Percentiles rank a stretch among this genome's conserved stretches.
phyloP scores from a whole-genome alignment of 2,329 filamentous ascomycete species.

The Trichoderma oligosporum region DNA sequence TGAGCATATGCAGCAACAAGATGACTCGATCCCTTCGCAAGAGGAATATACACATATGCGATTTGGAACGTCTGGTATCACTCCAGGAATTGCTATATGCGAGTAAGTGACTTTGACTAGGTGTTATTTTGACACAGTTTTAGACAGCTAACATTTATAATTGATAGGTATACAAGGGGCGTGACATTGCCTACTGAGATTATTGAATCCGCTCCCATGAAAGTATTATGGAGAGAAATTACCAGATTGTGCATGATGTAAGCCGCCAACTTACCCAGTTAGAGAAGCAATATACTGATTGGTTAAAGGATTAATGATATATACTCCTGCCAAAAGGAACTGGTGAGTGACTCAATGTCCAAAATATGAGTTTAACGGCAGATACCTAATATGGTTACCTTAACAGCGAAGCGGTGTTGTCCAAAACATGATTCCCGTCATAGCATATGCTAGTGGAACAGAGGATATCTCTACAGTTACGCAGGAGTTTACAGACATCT shows the following conservation, averaged over 20 bases:
- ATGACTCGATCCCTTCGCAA: neutral
- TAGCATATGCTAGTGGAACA: neutral
- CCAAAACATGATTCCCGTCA: constrained; percentile 9
- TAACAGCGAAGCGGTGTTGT: neutral
- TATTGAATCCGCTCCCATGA: constrained; percentile 1
- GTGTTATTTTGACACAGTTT: neutral
- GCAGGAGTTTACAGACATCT: neutral
- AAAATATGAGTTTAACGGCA: neutral
- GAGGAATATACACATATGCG: neutral
- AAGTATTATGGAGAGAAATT: constrained; percentile 5
- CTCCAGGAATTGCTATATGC: neutral
- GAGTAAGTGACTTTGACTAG: neutral
- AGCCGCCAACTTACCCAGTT: neutral
- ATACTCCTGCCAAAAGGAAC: constrained; percentile 7
- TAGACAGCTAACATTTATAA: neutral
- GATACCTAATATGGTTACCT: neutral
- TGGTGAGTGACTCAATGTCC: neutral
- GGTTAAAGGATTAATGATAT: constrained; percentile 9
- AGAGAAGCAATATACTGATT: neutral
- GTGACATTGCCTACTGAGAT: neutral
- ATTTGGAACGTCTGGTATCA: constrained; percentile 8
- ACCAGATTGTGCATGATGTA: constrained; percentile 12
- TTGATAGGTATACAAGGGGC: neutral
- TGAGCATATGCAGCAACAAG: neutral
- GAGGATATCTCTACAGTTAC: neutral